Evolutionary conservation across 2,329 filamentous ascomycete genomes (phyloP).

Genomic region (Orbilia blumenaviensis): DNA sequence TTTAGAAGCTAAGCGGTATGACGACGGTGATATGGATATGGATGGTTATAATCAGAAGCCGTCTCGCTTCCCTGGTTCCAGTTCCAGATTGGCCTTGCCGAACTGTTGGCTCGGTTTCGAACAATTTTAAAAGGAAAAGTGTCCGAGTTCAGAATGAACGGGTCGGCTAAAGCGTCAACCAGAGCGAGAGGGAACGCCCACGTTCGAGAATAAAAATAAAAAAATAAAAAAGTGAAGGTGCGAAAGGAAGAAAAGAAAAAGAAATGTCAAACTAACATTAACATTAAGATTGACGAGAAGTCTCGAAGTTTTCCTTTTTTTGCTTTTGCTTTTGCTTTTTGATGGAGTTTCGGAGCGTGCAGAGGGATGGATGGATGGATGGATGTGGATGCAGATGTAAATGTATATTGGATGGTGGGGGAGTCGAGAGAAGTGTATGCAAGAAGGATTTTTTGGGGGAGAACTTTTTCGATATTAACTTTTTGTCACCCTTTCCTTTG

Average conservation of each 20-base stretch:
- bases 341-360: neutral
- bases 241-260: neutral
- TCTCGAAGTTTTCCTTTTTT: neutral
- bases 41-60: constrained; percentile 42
- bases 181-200: constrained; percentile 21
- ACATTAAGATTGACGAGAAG: constrained; percentile 6
- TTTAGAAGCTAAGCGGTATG: constrained; percentile 43
- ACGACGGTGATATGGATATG: constrained; percentile 45
- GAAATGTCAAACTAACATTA: constrained; percentile 3
- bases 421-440: neutral
- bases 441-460: constrained; percentile 1
- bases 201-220: constrained; percentile 26
- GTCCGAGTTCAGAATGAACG: constrained; percentile 52
- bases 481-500: constrained; percentile 30
- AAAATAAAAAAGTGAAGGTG: neutral
- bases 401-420: neutral
- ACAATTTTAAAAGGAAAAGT: constrained; percentile 53
- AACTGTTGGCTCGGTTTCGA: constrained; percentile 54
- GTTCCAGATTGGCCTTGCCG: constrained; percentile 53
- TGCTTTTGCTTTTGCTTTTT: neutral
- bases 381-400: too few species aligned
- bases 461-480: constrained; percentile 4
- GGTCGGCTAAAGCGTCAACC: constrained; percentile 50
- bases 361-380: too few species aligned
- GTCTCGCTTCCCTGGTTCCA: constrained; percentile 52